These are phyloP conservation scores for Gentiana dahurica DNA, from an alignment of 257 asterid species.

Conservation along the genomic window DNA sequence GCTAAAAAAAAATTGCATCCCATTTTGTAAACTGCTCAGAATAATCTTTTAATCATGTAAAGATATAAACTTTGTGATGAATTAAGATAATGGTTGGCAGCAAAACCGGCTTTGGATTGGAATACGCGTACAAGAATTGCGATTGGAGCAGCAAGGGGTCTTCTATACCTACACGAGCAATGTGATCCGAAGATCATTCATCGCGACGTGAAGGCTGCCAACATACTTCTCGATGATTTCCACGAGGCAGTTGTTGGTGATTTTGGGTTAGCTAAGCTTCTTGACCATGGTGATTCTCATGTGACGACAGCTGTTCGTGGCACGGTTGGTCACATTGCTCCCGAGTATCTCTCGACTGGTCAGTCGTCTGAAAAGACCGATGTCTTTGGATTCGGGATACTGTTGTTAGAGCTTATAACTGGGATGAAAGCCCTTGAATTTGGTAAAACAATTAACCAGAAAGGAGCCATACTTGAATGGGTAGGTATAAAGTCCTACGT, in stretches of 20 bases:
- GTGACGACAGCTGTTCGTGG: constrained; percentile 98
- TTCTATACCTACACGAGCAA: constrained; percentile 85
- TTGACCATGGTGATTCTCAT: constrained; percentile 89
- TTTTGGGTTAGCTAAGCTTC: constrained; percentile 90
- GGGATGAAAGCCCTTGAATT: constrained; percentile 91
- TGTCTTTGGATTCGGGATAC: constrained; percentile 94
- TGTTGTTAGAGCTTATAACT: constrained; percentile 77
- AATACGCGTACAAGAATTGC: constrained; percentile 75
- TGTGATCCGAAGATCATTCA: constrained; percentile 98
- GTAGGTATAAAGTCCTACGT: constrained; percentile 18
- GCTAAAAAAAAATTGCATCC: no score
- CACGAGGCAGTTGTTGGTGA: constrained; percentile 90
- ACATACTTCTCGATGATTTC: constrained; percentile 69
- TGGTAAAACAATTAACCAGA: constrained; percentile 70
- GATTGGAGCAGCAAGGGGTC: constrained; percentile 89
- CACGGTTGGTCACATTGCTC: constrained; percentile 95
- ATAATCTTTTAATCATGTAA: neutral
- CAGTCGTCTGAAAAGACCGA: constrained; percentile 96
- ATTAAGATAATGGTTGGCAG: constrained; percentile 17
- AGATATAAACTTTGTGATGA: neutral
- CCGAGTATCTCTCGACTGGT: constrained; percentile 92
- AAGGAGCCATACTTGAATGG: constrained; percentile 93
- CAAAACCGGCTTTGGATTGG: constrained; percentile 81
- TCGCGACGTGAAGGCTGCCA: constrained; percentile 96
- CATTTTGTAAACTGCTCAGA: no score